phyloP scores from a whole-genome alignment of 257 asterid genomes.

The Prunella vulgaris region DNA sequence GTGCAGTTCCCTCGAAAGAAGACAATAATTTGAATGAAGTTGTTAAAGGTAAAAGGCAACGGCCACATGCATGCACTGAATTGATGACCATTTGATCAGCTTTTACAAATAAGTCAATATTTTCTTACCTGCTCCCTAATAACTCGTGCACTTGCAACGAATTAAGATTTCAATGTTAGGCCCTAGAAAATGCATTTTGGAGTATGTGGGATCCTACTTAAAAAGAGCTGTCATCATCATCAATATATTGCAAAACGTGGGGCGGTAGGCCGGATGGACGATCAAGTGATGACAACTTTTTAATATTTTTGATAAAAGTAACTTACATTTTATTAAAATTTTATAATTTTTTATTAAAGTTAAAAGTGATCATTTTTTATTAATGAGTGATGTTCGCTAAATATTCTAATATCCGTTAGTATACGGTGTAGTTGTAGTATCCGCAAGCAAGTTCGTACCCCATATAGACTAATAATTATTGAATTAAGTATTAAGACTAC shows the following conservation, averaged over 20 bases:
- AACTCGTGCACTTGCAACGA: conserved; percentile 5
- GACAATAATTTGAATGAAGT: neutral
- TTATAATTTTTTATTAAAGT: too few relatives aligned
- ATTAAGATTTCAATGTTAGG: neutral
- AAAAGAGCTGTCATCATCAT: neutral
- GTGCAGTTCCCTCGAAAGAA: too few relatives aligned
- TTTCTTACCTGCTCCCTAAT: neutral
- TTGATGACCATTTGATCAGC: conserved; percentile 6
- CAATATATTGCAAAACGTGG: neutral
- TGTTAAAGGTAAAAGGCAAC: conserved; percentile 3
- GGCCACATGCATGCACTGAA: neutral
- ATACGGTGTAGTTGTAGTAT: too few relatives aligned
- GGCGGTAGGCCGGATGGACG: too few relatives aligned
- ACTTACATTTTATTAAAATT: neutral
- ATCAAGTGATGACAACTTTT: neutral
- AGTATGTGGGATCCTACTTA: conserved; percentile 24
- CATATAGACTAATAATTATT: too few relatives aligned
- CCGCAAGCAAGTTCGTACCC: too few relatives aligned
- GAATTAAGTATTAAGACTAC: too few relatives aligned
- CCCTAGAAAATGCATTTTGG: neutral
- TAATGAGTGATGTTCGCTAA: too few relatives aligned
- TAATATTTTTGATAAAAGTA: neutral
- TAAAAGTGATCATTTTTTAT: neutral
- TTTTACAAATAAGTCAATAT: conserved; percentile 25
- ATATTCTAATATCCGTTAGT: too few relatives aligned